These are phyloP conservation scores for Neostapfia colusana DNA, from an alignment of 176 grass and related monocot species.

Conservation along the genomic window DNA sequence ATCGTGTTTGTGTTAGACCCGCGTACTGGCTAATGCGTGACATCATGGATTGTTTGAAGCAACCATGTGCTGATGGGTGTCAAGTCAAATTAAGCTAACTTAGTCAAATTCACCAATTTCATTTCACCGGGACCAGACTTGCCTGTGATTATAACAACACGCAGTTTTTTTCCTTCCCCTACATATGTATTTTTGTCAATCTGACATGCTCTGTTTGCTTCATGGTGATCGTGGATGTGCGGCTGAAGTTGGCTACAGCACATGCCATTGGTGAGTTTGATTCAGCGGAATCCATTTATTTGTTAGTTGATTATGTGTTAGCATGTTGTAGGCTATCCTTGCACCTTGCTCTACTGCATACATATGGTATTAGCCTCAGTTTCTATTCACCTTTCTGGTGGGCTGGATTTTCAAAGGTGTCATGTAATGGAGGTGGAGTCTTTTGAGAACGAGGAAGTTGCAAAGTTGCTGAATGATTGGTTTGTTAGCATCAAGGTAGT, in stretches of 20 bases:
- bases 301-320: neutral
- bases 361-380: neutral
- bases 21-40: neutral
- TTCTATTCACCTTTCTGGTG: neutral
- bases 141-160: neutral
- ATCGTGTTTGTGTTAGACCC: neutral
- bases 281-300: neutral
- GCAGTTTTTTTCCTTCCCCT: neutral
- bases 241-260: slow-evolving; percentile 90
- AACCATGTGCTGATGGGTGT: neutral
- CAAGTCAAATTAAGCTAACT: neutral
- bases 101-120: neutral
- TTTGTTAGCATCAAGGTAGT: slow-evolving; percentile 98
- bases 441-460: slow-evolving; percentile 88
- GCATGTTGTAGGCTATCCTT: neutral
- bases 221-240: slow-evolving; percentile 15
- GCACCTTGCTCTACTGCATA: neutral
- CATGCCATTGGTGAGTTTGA: slow-evolving; percentile 81
- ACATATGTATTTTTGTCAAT: neutral
- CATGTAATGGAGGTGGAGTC: slow-evolving; percentile 99
- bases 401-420: slow-evolving; percentile 56
- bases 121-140: neutral
- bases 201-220: slow-evolving; percentile 26
- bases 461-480: slow-evolving; percentile 84
- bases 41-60: neutral